Percentiles rank a stretch among this genome's conserved stretches.
Evolutionary conservation across 2,329 filamentous ascomycete species (phyloP).

Genomic region (Davidsoniella neocaledoniae): DNA sequence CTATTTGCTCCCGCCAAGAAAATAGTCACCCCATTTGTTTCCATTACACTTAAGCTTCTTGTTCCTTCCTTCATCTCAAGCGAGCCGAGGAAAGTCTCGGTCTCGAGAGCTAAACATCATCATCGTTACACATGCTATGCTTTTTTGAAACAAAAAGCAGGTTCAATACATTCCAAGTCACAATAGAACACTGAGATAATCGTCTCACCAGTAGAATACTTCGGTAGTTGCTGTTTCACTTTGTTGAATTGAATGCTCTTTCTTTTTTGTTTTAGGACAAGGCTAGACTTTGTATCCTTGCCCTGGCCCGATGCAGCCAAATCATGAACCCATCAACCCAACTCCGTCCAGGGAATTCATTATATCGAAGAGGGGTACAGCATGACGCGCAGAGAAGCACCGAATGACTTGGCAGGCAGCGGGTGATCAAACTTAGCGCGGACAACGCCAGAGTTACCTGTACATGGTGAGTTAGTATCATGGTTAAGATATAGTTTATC

Average conservation of each 20-base stretch:
- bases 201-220: conserved; percentile 1
- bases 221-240: conserved; percentile 12
- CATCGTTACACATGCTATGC: too few relatives aligned
- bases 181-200: background rate
- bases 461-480: conserved; percentile 1
- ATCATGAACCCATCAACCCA: conserved; percentile 47
- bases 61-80: too few relatives aligned
- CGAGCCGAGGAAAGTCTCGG: too few relatives aligned
- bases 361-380: conserved; percentile 97
- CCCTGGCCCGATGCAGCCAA: conserved; percentile 41
- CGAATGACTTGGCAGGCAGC: conserved; percentile 92
- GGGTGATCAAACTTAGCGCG: conserved; percentile 94
- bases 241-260: conserved; percentile 13
- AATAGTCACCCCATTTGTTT: too few relatives aligned
- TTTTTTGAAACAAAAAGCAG: too few relatives aligned
- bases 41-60: too few relatives aligned
- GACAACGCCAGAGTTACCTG: conserved; percentile 95
- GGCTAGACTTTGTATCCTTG: conserved; percentile 37
- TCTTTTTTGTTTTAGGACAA: conserved; percentile 36
- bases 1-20: too few relatives aligned
- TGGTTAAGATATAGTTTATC: background rate
- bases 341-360: conserved; percentile 35
- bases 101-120: too few relatives aligned
- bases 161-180: too few relatives aligned
- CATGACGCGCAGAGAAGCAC: conserved; percentile 91